Base-by-base conservation (phyloP, 2,329 filamentous ascomycete species). In the Aquanectria penicillioides region DNA sequence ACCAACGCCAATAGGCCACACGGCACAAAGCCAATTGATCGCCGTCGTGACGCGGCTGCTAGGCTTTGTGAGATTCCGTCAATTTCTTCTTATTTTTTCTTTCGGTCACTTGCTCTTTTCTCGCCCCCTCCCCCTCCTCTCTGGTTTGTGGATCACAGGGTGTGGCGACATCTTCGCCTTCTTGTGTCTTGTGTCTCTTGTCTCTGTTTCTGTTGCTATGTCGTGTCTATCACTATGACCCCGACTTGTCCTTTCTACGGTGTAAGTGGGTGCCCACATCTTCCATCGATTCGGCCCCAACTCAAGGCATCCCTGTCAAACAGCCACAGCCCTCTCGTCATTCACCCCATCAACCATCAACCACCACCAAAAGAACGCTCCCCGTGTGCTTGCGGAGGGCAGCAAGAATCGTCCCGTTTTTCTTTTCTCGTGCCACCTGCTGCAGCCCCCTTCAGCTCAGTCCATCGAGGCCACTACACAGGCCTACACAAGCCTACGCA, bases 1-100 rank as follows among this genome's bases (percentile, higher is more conserved):
- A 52, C 55, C 48, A 47, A 34, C 47, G 22, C 43, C 44, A 56
- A 49, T n/a, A 17, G 22, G n/a, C n/a, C n/a, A n/a, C n/a, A n/a
- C n/a, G n/a, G n/a, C n/a, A n/a, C n/a, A n/a, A n/a, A n/a, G n/a
- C n/a, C n/a, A n/a, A n/a, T n/a, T n/a, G n/a, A n/a, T n/a, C n/a
- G n/a, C n/a, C n/a, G n/a, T n/a, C n/a, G n/a, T n/a, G n/a, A n/a
- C n/a, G n/a, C n/a, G n/a, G n/a, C n/a, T n/a, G n/a, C n/a, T n/a
- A n/a, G n/a, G n/a, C n/a, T n/a, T n/a, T n/a, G n/a, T n/a, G n/a
- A n/a, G n/a, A n/a, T n/a, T 31, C 17, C 12, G 11, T 10, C 40
- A 33, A 36, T 22, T n/a, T 25, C 5, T 17, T 12, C 15, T 34
- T 15, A 49, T 28, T 37, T 26, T 12, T 34, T 18, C 43, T 6